A percentile compares a stretch with the other conserved stretches of the same genome.
These are phyloP conservation scores for Theobroma cacao DNA, from an alignment of 345 rosid genomes.

Conservation along the genomic window DNA sequence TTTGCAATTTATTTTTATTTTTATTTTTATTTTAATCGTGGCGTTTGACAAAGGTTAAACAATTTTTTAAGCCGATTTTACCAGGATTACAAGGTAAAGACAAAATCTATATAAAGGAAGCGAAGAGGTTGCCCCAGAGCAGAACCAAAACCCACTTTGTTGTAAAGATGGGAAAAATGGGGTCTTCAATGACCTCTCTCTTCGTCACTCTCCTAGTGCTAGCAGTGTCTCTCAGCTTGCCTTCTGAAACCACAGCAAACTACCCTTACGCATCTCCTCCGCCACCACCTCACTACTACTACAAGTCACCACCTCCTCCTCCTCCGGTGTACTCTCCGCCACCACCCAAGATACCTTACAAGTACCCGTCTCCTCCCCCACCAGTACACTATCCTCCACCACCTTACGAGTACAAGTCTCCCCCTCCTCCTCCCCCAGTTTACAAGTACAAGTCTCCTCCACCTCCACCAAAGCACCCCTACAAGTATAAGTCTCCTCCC, in stretches of 20 bases:
- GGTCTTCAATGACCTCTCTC: conserved; percentile 51
- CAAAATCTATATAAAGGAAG: conserved; percentile 58
- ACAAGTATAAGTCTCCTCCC: conserved; percentile 27
- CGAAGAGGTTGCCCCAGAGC: conserved; percentile 23
- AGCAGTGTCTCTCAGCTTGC: conserved; percentile 43
- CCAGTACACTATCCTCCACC: too few species aligned
- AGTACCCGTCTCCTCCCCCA: conserved; percentile 37
- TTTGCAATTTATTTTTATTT: neutral
- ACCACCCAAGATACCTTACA: conserved; percentile 5
- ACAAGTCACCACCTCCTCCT: conserved; percentile 7
- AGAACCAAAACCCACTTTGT: conserved; percentile 23
- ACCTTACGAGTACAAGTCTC: conserved; percentile 10
- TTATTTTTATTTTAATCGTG: neutral
- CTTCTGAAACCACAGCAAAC: conserved; percentile 37
- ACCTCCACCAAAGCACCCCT: conserved; percentile 1
- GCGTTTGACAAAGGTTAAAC: neutral
- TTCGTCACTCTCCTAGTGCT: conserved; percentile 44
- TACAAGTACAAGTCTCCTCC: conserved; percentile 18
- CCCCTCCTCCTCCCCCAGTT: conserved; percentile 18
- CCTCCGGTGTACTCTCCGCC: neutral
- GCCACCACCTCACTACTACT: conserved; percentile 17
- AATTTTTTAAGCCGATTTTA: conserved; percentile 8
- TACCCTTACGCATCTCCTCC: conserved; percentile 41
- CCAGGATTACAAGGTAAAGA: conserved; percentile 17
- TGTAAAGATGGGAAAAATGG: conserved; percentile 28